Evolutionary conservation across 306 rosid species (phyloP).

Genomic region (Citrullus amarus): DNA sequence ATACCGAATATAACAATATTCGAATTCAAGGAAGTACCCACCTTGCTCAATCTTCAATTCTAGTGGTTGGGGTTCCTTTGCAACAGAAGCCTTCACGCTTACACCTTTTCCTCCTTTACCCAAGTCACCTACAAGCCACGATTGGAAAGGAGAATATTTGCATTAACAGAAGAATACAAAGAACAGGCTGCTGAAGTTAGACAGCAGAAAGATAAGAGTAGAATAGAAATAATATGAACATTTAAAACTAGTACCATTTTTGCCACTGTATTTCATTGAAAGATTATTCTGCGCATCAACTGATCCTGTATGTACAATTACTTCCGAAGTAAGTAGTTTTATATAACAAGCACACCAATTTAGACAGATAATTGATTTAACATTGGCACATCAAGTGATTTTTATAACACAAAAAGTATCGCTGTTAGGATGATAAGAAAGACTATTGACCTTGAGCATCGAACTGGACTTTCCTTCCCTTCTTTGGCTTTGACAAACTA

Average conservation of each 20-base stretch:
- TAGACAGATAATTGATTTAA: neutral
- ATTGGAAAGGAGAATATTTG: neutral
- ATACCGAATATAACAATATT: slow-evolving; percentile 3
- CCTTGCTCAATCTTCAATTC: slow-evolving; percentile 51
- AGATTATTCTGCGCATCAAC: neutral
- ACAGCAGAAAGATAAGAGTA: neutral
- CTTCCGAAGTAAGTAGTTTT: neutral
- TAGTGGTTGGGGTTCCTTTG: slow-evolving; percentile 35
- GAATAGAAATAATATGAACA: slow-evolving; percentile 4
- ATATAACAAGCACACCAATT: neutral
- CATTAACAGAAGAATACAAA: neutral
- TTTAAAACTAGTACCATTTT: slow-evolving; percentile 5
- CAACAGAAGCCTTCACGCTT: slow-evolving; percentile 23
- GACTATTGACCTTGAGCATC: slow-evolving; percentile 34
- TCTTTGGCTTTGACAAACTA: slow-evolving; percentile 46
- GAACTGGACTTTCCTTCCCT: slow-evolving; percentile 70
- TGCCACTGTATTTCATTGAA: slow-evolving; percentile 6
- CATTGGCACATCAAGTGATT: neutral
- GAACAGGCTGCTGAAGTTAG: neutral
- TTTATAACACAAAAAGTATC: neutral
- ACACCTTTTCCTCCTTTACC: slow-evolving; percentile 41
- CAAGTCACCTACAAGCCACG: slow-evolving; percentile 21
- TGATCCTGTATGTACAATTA: neutral
- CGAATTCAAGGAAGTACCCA: slow-evolving; percentile 24
- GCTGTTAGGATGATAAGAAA: neutral